phyloP scores from a whole-genome alignment of 164 flowering plant species.

The Houttuynia cordata region DNA sequence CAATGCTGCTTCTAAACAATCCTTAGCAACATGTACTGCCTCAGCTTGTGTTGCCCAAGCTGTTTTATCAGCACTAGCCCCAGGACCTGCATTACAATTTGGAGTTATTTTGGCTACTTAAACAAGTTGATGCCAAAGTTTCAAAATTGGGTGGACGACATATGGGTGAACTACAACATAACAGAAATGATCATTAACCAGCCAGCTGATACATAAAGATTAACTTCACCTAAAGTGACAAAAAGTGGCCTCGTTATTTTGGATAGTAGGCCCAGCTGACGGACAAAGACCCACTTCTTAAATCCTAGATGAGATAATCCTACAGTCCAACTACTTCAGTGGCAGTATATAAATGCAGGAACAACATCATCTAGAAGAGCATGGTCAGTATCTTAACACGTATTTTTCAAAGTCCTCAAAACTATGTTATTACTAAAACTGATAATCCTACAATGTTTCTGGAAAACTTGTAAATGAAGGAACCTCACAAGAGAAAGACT shows the following conservation, averaged over 20 bases:
- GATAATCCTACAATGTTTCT: background rate
- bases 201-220: background rate
- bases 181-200: background rate
- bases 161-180: background rate
- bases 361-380: too few relatives aligned
- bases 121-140: background rate
- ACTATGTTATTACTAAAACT: background rate
- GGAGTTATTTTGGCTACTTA: background rate
- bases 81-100: constrained; percentile 51
- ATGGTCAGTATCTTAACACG: too few relatives aligned
- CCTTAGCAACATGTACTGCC: constrained; percentile 72
- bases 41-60: constrained; percentile 31
- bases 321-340: too few relatives aligned
- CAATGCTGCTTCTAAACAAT: constrained; percentile 62
- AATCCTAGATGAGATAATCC: too few relatives aligned
- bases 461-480: background rate
- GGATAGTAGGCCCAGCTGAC: background rate
- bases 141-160: background rate
- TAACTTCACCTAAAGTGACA: background rate
- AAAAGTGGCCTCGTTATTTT: background rate
- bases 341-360: too few relatives aligned
- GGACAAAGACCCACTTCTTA: too few relatives aligned
- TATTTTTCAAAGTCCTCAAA: background rate
- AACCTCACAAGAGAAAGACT: background rate
- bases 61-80: constrained; percentile 51